These are phyloP conservation scores for Volvox carteri DNA, from an alignment of 163 green algal genomes.

Conservation along the genomic window DNA sequence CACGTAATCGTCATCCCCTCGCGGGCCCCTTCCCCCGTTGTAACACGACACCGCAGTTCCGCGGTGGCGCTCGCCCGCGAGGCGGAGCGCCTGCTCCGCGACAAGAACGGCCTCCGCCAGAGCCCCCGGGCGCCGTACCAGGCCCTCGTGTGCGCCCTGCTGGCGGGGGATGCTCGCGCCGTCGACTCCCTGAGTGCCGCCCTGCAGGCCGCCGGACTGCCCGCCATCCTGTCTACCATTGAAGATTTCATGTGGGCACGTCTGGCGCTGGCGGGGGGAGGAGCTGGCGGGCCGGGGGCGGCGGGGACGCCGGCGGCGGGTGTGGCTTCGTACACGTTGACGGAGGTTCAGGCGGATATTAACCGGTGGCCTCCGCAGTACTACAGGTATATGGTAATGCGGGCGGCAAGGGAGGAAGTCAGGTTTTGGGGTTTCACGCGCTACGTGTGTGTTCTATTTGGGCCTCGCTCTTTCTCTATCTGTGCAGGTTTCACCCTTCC, in stretches of 20 bases:
- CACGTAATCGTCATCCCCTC: too few species aligned
- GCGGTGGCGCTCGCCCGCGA: constrained; percentile 66
- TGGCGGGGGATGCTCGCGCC: constrained; percentile 72
- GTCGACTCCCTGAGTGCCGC: constrained; percentile 63
- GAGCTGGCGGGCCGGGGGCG: background rate
- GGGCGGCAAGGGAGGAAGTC: too few species aligned
- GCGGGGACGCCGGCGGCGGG: background rate
- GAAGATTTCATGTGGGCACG: constrained; percentile 94
- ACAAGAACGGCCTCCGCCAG: constrained; percentile 62
- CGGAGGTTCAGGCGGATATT: constrained; percentile 83
- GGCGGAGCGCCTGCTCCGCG: constrained; percentile 80
- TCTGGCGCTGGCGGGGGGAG: constrained; percentile 74
- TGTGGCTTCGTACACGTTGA: constrained; percentile 69
- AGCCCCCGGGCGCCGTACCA: constrained; percentile 44
- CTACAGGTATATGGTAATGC: too few species aligned
- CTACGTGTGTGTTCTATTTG: too few species aligned
- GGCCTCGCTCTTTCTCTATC: too few species aligned
- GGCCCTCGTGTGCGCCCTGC: constrained; percentile 71
- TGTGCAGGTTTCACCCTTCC: too few species aligned
- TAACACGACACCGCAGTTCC: constrained; percentile 53
- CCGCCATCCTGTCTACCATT: constrained; percentile 86
- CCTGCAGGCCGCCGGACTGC: constrained; percentile 59
- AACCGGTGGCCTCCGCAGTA: constrained; percentile 83
- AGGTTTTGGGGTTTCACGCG: too few species aligned
- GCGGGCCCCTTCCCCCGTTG: too few species aligned